Base-by-base conservation (phyloP, 805 yeast species). In the Kregervanrija delftensis region DNA sequence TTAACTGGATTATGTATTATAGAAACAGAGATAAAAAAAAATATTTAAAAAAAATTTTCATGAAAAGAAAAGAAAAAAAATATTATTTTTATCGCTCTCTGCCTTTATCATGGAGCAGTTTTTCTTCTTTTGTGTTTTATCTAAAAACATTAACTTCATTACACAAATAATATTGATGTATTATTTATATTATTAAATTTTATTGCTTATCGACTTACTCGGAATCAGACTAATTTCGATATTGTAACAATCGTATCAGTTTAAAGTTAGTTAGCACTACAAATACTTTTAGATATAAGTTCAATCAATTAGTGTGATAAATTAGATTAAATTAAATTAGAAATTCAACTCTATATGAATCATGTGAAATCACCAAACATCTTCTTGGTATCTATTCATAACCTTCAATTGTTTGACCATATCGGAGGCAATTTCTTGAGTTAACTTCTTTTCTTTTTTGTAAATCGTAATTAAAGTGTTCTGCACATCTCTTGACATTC, bases 401-500 rank as follows among this genome's bases (percentile, higher is more conserved):
- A 86, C 79, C 64, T 86, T 86, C 69, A 85, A 76, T 51, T 81
- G 76, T 68, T 87, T 86, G 48, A 88, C 74, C 58, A 85, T 71
- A 47, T 84, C 93, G 44, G 77, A 76, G 11, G 96, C 96, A 52
- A 78, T 80, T 32, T 75, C 83, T 46, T 72, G 74, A 6, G 81
- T 52, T 30, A 88, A 66, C n/a, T 73, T 76, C 58, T 90, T 81
- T 51, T 78, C 77, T 45, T 74, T 63, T 39, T 80, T 65, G 40
- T 90, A 61, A 46, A 93, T 81, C 49, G 74, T 70, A 11, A 73
- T 73, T 48, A 91, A 71, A 1, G 91, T 72, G 38, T 71, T 64
- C 56, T 86, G 89, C 9, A 91, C 98, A 60, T 89, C 96, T 67
- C 91, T 83, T 4, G 98, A 96, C 99, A 91, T 93, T 52, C 77